Base-by-base conservation (phyloP, 768 basidiomycete species). In the Tulasnella sp. region DNA sequence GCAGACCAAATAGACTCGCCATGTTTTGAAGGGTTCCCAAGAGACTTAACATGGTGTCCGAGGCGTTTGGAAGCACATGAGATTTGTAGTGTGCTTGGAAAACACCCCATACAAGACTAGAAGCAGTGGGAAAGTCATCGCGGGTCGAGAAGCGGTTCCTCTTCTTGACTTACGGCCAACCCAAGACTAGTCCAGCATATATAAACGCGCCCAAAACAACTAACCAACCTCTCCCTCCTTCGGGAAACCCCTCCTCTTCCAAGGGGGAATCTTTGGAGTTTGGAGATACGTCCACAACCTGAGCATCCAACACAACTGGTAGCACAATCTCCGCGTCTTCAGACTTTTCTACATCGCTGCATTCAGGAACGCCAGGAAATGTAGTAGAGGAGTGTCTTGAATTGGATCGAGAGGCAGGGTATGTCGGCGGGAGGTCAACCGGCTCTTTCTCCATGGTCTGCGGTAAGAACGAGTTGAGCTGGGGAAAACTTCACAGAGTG, bases 161-260 rank as follows among this genome's bases (percentile, higher is more conserved):
- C 29, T 51, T 23, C 40, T 37, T 26, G 20, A 78, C 57, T 75
- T 23, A 74, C 78, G 55, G 77, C 74, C 74, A 74, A 13, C 74
- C 74, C 42, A 74, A 55, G 23, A 74, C 74, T 32, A 55, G 32
- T 40, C 44, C 51, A 20, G 79, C 79, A 5, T 79, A 57, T 16
- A 80, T 75, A 44, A 75, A 80, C 10, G 73, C 72, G 0, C 80
- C 80, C 1, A 76, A 37, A 39, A 80, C 79, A 29, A 79, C 79
- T 29, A 42, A 70, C 80, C 80, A 80, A 32, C 79, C 79, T n/a
- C 80, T n/a, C 11, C 80, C 80, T n/a, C 80, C 80, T 32, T 80
- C 80, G 13, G 80, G 80, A 70, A 77, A 79, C 18, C 77, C 79
- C 20, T 74, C 74, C 51, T 74, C 74, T n/a, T 74, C 71, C 37